Conservation (phyloP, 1,284 basidiomycete genomes). For the Marasmius fiardii region DNA sequence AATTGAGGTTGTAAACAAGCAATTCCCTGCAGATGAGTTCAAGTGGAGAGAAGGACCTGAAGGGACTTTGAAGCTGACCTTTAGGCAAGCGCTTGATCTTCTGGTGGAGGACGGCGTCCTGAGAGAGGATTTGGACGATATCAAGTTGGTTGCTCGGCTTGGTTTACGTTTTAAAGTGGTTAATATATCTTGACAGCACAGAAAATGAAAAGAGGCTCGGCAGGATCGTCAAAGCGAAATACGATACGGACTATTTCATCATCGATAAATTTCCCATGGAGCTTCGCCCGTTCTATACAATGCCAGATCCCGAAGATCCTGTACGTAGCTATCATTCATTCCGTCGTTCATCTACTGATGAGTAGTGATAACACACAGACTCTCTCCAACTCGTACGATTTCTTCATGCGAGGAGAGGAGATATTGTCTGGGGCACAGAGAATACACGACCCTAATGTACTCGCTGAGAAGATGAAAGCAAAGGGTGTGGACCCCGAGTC, state of each 20-base stretch:
- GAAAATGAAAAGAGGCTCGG: constrained; percentile 93
- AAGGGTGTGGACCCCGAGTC: constrained; percentile 82
- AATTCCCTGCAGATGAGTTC: constrained; percentile 91
- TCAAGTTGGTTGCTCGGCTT: constrained; percentile 59
- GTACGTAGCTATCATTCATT: constrained; percentile 40
- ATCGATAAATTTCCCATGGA: constrained; percentile 95
- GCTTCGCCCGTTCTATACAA: constrained; percentile 97
- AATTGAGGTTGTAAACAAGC: constrained; percentile 79
- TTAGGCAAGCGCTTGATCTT: constrained; percentile 85
- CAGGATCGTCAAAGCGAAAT: constrained; percentile 85
- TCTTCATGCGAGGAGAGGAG: constrained; percentile 99
- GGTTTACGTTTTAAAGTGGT: neutral
- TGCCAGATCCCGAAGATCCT: constrained; percentile 89
- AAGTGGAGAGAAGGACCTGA: constrained; percentile 82
- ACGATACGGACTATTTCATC: constrained; percentile 96
- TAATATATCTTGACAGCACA: constrained; percentile 49
- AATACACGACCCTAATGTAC: constrained; percentile 86
- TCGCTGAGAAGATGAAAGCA: constrained; percentile 81
- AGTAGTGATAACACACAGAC: constrained; percentile 39
- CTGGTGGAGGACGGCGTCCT: constrained; percentile 82
- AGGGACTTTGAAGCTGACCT: constrained; percentile 79
- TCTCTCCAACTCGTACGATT: constrained; percentile 98
- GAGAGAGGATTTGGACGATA: constrained; percentile 77
- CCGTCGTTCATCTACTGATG: constrained; percentile 3
- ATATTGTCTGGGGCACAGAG: constrained; percentile 97